phyloP scores from a whole-genome alignment of 1,284 basidiomycete species.

The Austroboletus rostrupii region DNA sequence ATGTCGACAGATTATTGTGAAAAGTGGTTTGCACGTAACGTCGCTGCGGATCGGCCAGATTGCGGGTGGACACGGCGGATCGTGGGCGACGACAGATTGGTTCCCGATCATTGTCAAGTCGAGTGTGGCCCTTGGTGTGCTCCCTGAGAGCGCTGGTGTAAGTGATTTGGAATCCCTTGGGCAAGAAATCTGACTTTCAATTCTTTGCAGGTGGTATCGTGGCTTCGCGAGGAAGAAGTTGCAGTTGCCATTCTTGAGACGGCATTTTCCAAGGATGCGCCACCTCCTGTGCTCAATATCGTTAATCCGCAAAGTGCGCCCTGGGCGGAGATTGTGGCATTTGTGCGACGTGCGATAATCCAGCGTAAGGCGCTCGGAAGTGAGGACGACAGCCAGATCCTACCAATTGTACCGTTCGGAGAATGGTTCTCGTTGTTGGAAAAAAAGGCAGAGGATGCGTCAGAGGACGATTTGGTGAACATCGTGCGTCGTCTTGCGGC shows the following conservation, averaged over 20 bases:
- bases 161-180: constrained; percentile 2
- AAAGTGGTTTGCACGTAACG: constrained; percentile 19
- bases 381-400: neutral
- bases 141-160: constrained; percentile 29
- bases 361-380: neutral
- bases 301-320: constrained; percentile 21
- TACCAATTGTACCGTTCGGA: constrained; percentile 21
- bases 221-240: constrained; percentile 22
- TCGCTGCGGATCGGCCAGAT: constrained; percentile 33
- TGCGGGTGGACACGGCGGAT: constrained; percentile 21
- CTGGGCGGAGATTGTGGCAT: constrained; percentile 16
- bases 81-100: constrained; percentile 30
- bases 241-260: constrained; percentile 17
- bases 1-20: constrained; percentile 18
- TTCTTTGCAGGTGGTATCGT: constrained; percentile 16
- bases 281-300: constrained; percentile 17
- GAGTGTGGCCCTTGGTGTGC: constrained; percentile 20
- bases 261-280: constrained; percentile 7
- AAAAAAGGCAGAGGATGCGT: constrained; percentile 15
- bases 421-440: constrained; percentile 26
- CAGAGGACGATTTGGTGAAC: constrained; percentile 11
- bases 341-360: constrained; percentile 13
- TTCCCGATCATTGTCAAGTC: constrained; percentile 30
- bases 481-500: constrained; percentile 20
- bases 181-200: neutral